Percentiles rank a stretch among this genome's conserved stretches.
These are phyloP conservation scores for Tuber microsphaerosporum DNA, from an alignment of 495 filamentous ascomycete species.

Conservation along the genomic window DNA sequence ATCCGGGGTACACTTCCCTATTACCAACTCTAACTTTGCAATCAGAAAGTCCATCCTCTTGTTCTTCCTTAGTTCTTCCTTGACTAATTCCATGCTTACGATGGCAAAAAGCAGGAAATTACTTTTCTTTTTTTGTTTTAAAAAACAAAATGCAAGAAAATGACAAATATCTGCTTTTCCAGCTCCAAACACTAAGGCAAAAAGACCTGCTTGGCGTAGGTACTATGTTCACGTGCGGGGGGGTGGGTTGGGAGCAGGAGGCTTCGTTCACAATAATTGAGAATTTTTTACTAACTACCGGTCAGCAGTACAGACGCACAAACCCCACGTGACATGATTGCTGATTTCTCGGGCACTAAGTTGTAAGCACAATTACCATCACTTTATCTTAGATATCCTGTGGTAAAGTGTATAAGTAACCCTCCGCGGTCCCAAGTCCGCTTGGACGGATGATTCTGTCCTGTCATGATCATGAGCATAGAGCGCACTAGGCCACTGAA, in stretches of 20 bases:
- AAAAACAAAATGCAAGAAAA: neutral
- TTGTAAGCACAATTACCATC: neutral
- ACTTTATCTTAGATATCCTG: neutral
- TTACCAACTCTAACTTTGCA: neutral
- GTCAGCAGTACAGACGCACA: neutral
- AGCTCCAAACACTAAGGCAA: neutral
- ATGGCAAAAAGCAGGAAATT: neutral
- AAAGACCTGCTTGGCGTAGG: neutral
- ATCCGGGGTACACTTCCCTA: neutral
- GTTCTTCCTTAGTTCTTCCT: neutral
- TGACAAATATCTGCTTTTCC: neutral
- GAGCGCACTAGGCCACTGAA: neutral
- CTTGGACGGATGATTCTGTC: neutral
- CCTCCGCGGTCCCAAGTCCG: neutral
- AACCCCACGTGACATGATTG: neutral
- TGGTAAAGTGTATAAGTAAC: neutral
- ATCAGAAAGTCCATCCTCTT: neutral
- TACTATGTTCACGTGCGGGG: neutral
- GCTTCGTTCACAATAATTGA: neutral
- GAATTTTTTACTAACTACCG: neutral
- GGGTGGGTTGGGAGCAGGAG: neutral
- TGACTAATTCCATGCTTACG: neutral
- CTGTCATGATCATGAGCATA: neutral
- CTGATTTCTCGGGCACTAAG: neutral
- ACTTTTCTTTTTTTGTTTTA: neutral